These are phyloP conservation scores for Xylariaceae sp. DNA, from an alignment of 2,329 filamentous ascomycete species.

Conservation along the genomic window DNA sequence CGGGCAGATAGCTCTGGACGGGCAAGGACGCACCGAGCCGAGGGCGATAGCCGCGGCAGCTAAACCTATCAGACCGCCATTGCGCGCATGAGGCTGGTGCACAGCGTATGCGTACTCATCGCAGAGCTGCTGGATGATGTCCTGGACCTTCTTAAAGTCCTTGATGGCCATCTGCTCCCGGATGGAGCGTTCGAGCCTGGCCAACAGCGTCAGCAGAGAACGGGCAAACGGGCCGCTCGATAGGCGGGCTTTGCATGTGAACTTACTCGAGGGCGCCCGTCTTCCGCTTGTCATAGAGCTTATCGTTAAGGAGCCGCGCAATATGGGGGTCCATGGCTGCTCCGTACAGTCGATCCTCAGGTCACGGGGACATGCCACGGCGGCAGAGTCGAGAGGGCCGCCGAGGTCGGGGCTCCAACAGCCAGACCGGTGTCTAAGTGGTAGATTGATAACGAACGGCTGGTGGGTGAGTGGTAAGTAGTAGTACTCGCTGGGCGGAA, in stretches of 20 bases:
- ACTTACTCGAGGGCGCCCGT: conserved; percentile 89
- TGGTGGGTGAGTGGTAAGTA: no score
- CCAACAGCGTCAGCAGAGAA: conserved; percentile 6
- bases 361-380: conserved; percentile 3
- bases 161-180: conserved; percentile 70
- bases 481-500: no score
- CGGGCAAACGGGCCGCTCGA: no score
- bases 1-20: conserved; percentile 2
- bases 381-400: neutral
- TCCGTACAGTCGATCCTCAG: conserved; percentile 1
- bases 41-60: conserved; percentile 94
- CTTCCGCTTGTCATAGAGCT: conserved; percentile 98
- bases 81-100: conserved; percentile 91
- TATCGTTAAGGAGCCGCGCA: conserved; percentile 89
- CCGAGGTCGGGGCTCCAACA: no score
- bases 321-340: conserved; percentile 75
- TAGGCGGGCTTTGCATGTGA: no score
- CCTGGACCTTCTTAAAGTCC: conserved; percentile 73
- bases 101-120: conserved; percentile 97
- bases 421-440: no score
- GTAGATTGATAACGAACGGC: no score
- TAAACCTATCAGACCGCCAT: conserved; percentile 90
- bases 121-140: conserved; percentile 91
- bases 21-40: conserved; percentile 64
- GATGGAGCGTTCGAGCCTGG: conserved; percentile 81